Conservation (phyloP, 352 stramenopile species). For the Phytophthora tentaculata region DNA sequence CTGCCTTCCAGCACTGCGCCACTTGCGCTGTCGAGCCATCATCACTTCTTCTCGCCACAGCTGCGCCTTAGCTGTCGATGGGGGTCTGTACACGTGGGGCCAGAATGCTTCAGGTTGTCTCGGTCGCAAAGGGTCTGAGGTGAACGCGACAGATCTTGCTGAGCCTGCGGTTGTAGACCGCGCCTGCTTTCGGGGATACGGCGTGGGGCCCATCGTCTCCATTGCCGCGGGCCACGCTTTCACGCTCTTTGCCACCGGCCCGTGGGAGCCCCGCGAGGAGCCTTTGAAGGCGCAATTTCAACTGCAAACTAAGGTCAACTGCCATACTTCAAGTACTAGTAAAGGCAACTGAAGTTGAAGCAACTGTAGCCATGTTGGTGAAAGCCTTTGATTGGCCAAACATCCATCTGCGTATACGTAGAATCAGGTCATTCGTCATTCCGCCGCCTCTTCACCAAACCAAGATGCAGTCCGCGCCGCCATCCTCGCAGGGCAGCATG, state of each 20-base stretch:
- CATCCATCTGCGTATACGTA: neutral
- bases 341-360: conserved; percentile 19
- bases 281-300: conserved; percentile 41
- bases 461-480: conserved; percentile 26
- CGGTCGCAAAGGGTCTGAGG: conserved; percentile 38
- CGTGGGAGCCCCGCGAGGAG: conserved; percentile 50
- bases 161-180: conserved; percentile 62
- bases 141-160: conserved; percentile 35
- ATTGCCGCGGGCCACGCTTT: conserved; percentile 64
- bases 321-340: too few species aligned
- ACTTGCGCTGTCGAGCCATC: conserved; percentile 55
- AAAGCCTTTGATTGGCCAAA: conserved; percentile 6
- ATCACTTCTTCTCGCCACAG: conserved; percentile 65
- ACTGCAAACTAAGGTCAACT: conserved; percentile 58
- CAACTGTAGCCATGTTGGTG: neutral
- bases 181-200: conserved; percentile 39
- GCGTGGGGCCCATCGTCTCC: conserved; percentile 56
- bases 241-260: conserved; percentile 62
- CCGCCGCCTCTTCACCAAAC: conserved; percentile 11
- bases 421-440: conserved; percentile 19
- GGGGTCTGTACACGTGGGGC: conserved; percentile 78
- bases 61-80: conserved; percentile 57
- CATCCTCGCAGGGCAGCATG: conserved; percentile 45
- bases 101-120: conserved; percentile 65
- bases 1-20: conserved; percentile 58